Conservation (phyloP, 768 basidiomycete genomes). For the Phanerochaete carnosa region DNA sequence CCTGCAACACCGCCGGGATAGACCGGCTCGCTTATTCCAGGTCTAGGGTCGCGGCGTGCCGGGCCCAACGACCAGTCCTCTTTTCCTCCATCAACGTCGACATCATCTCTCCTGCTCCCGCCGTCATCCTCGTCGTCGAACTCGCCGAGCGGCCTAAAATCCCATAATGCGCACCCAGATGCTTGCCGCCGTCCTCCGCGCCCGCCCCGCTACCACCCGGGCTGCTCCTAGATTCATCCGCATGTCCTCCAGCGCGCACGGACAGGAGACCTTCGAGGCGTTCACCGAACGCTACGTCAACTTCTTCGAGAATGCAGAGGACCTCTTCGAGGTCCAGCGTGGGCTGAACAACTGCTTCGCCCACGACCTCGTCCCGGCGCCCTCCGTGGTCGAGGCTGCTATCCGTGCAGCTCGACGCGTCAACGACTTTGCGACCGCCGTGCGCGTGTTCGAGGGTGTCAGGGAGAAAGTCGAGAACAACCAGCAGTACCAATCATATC, state of each 20-base stretch:
- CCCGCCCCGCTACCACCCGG: slow-evolving; percentile 47
- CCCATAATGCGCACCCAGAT: slow-evolving; percentile 53
- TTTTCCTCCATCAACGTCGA: slow-evolving; percentile 14
- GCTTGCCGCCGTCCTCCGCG: slow-evolving; percentile 61
- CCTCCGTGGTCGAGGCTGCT: slow-evolving; percentile 82
- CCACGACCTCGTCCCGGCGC: slow-evolving; percentile 91
- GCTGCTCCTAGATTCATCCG: slow-evolving; percentile 45
- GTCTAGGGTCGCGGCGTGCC: slow-evolving; percentile 23
- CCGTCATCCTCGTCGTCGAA: slow-evolving; percentile 7
- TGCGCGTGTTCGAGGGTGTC: slow-evolving; percentile 93
- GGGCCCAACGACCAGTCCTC: slow-evolving; percentile 7
- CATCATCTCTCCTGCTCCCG: slow-evolving; percentile 7
- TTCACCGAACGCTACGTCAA: slow-evolving; percentile 92
- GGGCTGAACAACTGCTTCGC: slow-evolving; percentile 99
- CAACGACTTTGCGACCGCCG: slow-evolving; percentile 96
- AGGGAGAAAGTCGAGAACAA: slow-evolving; percentile 98
- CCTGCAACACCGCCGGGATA: slow-evolving; percentile 19
- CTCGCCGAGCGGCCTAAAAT: slow-evolving; percentile 2
- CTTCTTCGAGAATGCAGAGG: slow-evolving; percentile 91
- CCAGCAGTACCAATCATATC: slow-evolving; percentile 89
- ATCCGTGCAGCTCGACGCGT: slow-evolving; percentile 85
- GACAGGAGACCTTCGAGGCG: slow-evolving; percentile 89
- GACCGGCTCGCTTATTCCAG: slow-evolving; percentile 25
- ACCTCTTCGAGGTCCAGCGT: slow-evolving; percentile 98
- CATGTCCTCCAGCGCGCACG: slow-evolving; percentile 57